Base-by-base conservation (phyloP, 225 moss, liverwort and hornwort species). In the Physcomitrellopsis africana region DNA sequence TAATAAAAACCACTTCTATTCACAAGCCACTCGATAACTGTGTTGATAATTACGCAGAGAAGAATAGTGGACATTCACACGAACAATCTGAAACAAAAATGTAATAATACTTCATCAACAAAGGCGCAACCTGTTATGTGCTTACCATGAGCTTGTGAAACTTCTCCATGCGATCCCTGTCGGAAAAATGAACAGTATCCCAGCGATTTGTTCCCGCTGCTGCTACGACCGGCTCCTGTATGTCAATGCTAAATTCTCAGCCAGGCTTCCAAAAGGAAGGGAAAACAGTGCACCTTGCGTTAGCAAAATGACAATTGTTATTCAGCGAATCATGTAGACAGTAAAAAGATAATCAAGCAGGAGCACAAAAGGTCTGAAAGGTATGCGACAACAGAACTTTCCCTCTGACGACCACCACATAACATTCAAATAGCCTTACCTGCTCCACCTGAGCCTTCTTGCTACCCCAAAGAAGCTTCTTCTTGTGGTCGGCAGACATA, bases 111-210 rank as follows among this genome's bases (percentile, higher is more conserved):
- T 37, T 37, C 32, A 37, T 37, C 32, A 60, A 67, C 45, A 51
- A 76, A 55, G 2, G 15, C 52, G 62, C 1, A 79, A 15, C 17
- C 22, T 46, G 52, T 10, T 57, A 60, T 47, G 65, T 41, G 12
- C 44, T 73, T 84, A 99, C 97, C 99, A 99, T 99, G 83, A 99
- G 95, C 89, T 99, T 99, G 65, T 99, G 95, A 70, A 99, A 99
- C 72, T 99, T 99, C 74, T 95, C 99, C 90, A 86, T 93, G 41
- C 99, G 91, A 75, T 99, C 99, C 77, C 82, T 93, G 72, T 99
- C 99, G 48, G 95, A 90, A 62, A 99, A 99, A 77, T 99, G 99
- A 41, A 99, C 99, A 53, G 99, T 99, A 62, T 99, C 99, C 99
- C 99, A 99, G 17, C 95, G 95, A 81, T 99, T 99, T 67, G 77